A percentile compares a stretch with the other conserved stretches of the same genome.
Conservation (phyloP, 768 basidiomycete species). For the Boletales sp. region DNA sequence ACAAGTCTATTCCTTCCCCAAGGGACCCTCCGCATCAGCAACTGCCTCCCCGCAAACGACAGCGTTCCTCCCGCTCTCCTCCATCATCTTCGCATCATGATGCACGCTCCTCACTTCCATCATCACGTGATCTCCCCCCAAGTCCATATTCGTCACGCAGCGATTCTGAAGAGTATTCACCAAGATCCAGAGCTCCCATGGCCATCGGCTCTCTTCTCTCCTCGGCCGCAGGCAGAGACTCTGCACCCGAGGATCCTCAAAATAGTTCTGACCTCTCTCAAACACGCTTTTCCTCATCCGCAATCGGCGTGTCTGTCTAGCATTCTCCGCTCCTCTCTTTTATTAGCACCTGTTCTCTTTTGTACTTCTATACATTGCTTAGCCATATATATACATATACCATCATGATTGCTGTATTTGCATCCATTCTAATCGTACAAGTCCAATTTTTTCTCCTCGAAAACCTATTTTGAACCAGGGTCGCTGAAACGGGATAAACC, state of each 20-base stretch:
- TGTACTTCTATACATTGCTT: conserved; percentile 26
- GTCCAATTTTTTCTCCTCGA: not conserved
- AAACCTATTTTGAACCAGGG: conserved; percentile 5
- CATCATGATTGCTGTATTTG: conserved; percentile 14
- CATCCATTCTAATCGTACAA: conserved; percentile 18
- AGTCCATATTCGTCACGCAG: conserved; percentile 73
- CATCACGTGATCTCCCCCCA: conserved; percentile 55
- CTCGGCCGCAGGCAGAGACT: conserved; percentile 34
- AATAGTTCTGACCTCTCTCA: conserved; percentile 17
- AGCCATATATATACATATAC: conserved; percentile 10
- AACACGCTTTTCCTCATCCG: conserved; percentile 14
- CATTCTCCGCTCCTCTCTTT: conserved; percentile 14
- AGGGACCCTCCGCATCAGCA: conserved; percentile 32
- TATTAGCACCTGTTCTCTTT: conserved; percentile 12
- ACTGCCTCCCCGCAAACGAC: conserved; percentile 57
- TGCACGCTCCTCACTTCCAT: conserved; percentile 29
- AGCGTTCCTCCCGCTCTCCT: conserved; percentile 59
- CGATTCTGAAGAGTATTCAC: conserved; percentile 66
- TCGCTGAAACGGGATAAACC: conserved; percentile 5
- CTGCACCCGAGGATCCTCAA: conserved; percentile 24
- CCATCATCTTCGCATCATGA: conserved; percentile 37
- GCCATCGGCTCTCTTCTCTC: conserved; percentile 74
- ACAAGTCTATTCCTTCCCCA: conserved; percentile 4
- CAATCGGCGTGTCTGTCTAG: conserved; percentile 24
- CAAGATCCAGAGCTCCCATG: conserved; percentile 72